Conservation (phyloP, 1,139 yeast species). For the Komagataea norvegica region DNA sequence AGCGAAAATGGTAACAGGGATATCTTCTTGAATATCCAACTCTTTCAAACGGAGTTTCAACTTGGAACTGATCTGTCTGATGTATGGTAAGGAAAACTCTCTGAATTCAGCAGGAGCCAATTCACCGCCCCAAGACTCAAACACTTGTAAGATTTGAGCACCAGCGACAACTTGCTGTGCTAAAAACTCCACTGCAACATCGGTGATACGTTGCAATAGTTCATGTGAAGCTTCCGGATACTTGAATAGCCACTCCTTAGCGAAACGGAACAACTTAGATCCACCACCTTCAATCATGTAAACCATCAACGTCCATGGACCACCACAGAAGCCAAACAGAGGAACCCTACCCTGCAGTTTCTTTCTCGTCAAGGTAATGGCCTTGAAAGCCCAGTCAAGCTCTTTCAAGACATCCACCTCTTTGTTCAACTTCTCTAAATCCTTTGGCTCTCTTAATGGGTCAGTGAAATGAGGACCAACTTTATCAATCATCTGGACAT, state of each 20-base stretch:
- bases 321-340: slow-evolving; percentile 91
- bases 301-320: slow-evolving; percentile 95
- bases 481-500: slow-evolving; percentile 89
- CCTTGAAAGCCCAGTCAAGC: slow-evolving; percentile 90
- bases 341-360: slow-evolving; percentile 90
- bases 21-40: slow-evolving; percentile 62
- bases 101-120: slow-evolving; percentile 84
- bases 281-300: slow-evolving; percentile 99
- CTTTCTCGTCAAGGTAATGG: slow-evolving; percentile 81
- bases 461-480: slow-evolving; percentile 91
- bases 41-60: slow-evolving; percentile 68
- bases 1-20: slow-evolving; percentile 88
- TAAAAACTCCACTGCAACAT: slow-evolving; percentile 85
- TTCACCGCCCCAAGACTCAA: slow-evolving; percentile 98
- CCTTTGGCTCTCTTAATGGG: slow-evolving; percentile 75
- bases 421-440: slow-evolving; percentile 53
- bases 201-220: slow-evolving; percentile 74
- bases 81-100: slow-evolving; percentile 84
- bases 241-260: slow-evolving; percentile 86
- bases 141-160: slow-evolving; percentile 94
- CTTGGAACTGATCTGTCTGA: slow-evolving; percentile 66
- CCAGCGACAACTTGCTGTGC: slow-evolving; percentile 97
- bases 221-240: slow-evolving; percentile 69
- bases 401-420: slow-evolving; percentile 69
- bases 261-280: slow-evolving; percentile 82